Percentiles rank a stretch among this genome's conserved stretches.
Conservation (phyloP, 2,329 filamentous ascomycete genomes). For the Fusarium duplospermum region DNA sequence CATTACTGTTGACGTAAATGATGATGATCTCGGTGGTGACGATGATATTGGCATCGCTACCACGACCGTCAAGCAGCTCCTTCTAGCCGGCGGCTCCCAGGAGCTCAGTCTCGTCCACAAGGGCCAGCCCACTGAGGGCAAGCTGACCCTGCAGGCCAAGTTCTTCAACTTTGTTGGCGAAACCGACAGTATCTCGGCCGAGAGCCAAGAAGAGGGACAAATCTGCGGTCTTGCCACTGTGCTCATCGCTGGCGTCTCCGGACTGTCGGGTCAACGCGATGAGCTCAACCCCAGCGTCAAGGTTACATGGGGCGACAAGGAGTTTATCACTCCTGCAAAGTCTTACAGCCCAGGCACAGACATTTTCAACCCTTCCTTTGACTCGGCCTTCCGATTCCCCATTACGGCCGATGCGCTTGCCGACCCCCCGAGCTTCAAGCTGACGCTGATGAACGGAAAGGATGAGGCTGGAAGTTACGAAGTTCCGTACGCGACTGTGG, state of each 20-base stretch:
- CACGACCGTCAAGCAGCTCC: slow-evolving; percentile 38
- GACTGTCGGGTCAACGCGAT: slow-evolving; percentile 37
- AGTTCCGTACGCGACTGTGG: slow-evolving; percentile 27
- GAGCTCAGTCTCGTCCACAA: slow-evolving; percentile 36
- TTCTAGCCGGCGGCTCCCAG: slow-evolving; percentile 35
- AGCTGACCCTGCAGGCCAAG: slow-evolving; percentile 36
- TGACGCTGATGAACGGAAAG: slow-evolving; percentile 34
- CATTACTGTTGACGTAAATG: slow-evolving; percentile 37
- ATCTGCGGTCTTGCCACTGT: slow-evolving; percentile 41
- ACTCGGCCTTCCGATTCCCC: slow-evolving; percentile 39
- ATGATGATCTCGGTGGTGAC: slow-evolving; percentile 39
- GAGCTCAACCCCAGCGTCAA: slow-evolving; percentile 43
- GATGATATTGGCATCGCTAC: slow-evolving; percentile 40
- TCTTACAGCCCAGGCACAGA: slow-evolving; percentile 39
- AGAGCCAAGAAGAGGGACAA: slow-evolving; percentile 32
- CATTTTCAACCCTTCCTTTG: slow-evolving; percentile 43
- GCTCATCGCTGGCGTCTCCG: slow-evolving; percentile 36
- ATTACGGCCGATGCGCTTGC: slow-evolving; percentile 34
- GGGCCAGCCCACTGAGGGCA: slow-evolving; percentile 33
- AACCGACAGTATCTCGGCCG: slow-evolving; percentile 29
- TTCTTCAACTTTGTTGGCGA: slow-evolving; percentile 39
- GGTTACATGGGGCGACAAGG: slow-evolving; percentile 40
- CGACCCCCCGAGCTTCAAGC: slow-evolving; percentile 23
- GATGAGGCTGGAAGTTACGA: slow-evolving; percentile 28
- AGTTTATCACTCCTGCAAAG: slow-evolving; percentile 38